A percentile compares a stretch with the other conserved stretches of the same genome.
Evolutionary conservation across 495 filamentous ascomycete genomes (phyloP).

Genomic region (Aspergillus indologenus): DNA sequence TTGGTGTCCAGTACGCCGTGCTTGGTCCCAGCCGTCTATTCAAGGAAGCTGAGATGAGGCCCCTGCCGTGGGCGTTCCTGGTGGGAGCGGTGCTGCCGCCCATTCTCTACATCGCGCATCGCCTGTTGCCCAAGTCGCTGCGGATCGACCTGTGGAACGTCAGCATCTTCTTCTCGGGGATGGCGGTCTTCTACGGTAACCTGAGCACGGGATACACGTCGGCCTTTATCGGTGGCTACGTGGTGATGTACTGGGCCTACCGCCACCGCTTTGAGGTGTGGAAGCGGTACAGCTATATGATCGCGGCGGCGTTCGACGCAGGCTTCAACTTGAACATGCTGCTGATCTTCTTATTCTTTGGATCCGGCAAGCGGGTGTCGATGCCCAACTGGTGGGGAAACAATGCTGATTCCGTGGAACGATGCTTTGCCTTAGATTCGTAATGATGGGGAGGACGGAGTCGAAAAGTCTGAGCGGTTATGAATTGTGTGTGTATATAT

Average conservation of each 20-base stretch:
- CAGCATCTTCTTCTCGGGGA: slow-evolving; percentile 48
- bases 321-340: slow-evolving; percentile 57
- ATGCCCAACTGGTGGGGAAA: slow-evolving; percentile 63
- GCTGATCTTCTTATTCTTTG: slow-evolving; percentile 54
- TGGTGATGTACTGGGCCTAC: slow-evolving; percentile 55
- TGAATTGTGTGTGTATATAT: neutral
- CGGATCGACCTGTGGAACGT: slow-evolving; percentile 56
- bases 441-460: neutral
- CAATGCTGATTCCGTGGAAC: slow-evolving; percentile 31
- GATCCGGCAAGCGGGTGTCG: slow-evolving; percentile 46
- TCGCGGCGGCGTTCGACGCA: slow-evolving; percentile 56
- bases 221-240: slow-evolving; percentile 53
- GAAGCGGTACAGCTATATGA: slow-evolving; percentile 55
- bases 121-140: slow-evolving; percentile 40
- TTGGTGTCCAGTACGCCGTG: slow-evolving; percentile 54
- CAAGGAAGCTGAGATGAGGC: slow-evolving; percentile 42
- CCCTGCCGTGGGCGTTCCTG: slow-evolving; percentile 55
- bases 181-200: slow-evolving; percentile 37
- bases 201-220: slow-evolving; percentile 54
- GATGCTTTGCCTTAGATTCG: slow-evolving; percentile 33
- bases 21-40: slow-evolving; percentile 54
- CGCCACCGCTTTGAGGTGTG: slow-evolving; percentile 52
- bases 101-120: slow-evolving; percentile 47
- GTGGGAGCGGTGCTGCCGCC: slow-evolving; percentile 49
- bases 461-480: neutral